These are phyloP conservation scores for Vitellaria paradoxa DNA, from an alignment of 179 eudicot species.

Conservation along the genomic window DNA sequence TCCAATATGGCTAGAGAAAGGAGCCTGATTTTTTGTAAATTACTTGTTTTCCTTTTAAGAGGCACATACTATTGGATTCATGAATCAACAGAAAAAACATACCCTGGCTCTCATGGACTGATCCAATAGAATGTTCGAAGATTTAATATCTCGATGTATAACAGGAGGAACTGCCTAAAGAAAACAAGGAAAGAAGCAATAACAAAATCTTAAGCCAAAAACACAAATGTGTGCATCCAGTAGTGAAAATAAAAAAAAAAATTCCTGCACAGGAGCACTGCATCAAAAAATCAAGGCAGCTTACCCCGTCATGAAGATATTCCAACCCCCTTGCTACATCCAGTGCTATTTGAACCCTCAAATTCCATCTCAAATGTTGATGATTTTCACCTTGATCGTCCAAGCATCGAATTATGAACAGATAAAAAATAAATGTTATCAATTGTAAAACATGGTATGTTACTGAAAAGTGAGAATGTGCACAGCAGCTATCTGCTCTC, in stretches of 20 bases:
- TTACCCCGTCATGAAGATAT: constrained; percentile 98
- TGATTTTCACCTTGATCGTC: constrained; percentile 59
- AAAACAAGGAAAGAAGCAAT: background rate
- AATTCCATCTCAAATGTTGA: constrained; percentile 69
- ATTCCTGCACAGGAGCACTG: background rate
- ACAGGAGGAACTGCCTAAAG: constrained; percentile 96
- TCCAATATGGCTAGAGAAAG: background rate
- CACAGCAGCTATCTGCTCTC: constrained; percentile 5
- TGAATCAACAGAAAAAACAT: constrained; percentile 24
- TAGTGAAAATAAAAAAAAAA: background rate
- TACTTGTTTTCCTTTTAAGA: background rate
- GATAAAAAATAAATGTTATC: background rate
- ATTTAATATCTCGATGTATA: constrained; percentile 92
- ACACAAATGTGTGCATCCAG: background rate
- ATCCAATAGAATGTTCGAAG: constrained; percentile 97
- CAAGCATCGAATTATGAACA: background rate
- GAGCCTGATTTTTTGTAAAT: background rate
- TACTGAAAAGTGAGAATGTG: background rate
- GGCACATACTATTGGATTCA: background rate
- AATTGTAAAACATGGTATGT: background rate
- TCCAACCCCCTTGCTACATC: constrained; percentile 97
- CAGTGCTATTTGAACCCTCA: constrained; percentile 80
- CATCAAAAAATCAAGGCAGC: background rate
- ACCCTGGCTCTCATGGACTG: constrained; percentile 96
- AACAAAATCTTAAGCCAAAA: background rate